Evolutionary conservation across 257 asterid species (phyloP).

Genomic region (Apocynum venetum): DNA sequence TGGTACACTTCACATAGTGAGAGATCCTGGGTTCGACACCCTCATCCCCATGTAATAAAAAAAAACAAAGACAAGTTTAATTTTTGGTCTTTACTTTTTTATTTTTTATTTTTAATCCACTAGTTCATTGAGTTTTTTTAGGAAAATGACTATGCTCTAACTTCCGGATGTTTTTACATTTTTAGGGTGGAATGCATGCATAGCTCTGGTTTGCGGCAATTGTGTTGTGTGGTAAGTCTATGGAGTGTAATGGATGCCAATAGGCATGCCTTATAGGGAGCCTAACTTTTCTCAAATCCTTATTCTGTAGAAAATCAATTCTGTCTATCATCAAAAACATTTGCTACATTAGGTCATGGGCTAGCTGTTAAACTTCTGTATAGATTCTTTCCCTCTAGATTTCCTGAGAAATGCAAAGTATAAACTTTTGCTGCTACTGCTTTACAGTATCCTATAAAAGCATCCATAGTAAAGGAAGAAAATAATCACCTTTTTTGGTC

Average conservation of each 20-base stretch:
- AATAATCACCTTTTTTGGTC: not conserved
- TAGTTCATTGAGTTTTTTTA: not conserved
- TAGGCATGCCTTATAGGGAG: not conserved
- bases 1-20: too few species aligned
- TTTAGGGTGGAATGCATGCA: constrained; percentile 98
- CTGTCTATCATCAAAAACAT: not conserved
- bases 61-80: too few species aligned
- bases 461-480: not conserved
- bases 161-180: constrained; percentile 13
- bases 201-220: constrained; percentile 97
- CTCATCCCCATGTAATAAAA: too few species aligned
- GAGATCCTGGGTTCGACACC: too few species aligned
- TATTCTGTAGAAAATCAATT: not conserved
- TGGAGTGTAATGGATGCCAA: not conserved
- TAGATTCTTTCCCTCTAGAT: not conserved
- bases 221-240: constrained; percentile 85
- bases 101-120: not conserved
- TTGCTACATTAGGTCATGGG: not conserved
- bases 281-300: not conserved
- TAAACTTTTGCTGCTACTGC: not conserved
- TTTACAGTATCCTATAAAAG: not conserved
- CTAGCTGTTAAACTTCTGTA: not conserved
- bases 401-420: not conserved
- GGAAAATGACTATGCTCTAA: constrained; percentile 3
- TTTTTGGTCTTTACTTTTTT: too few species aligned